Evolutionary conservation across 306 rosid genomes (phyloP).

Genomic region (Cucurbita argyrosperma): DNA sequence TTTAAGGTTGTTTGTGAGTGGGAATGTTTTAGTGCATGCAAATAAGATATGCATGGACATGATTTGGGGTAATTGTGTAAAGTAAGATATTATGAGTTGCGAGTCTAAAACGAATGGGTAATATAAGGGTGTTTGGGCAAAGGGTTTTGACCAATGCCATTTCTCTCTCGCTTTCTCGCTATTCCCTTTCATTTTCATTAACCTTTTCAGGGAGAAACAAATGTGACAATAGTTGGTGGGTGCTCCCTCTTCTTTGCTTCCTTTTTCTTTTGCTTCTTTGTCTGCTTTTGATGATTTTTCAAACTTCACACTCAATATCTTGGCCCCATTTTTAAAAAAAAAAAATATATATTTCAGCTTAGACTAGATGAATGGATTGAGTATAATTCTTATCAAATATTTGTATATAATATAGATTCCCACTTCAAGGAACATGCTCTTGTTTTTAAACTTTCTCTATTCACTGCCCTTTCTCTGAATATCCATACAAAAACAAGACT

Average conservation of each 20-base stretch:
- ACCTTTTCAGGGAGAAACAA: slow-evolving; percentile 22
- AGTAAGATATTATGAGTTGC: too few relatives aligned
- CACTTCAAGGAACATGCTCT: not conserved
- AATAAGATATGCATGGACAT: slow-evolving; percentile 27
- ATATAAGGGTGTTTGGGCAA: not conserved
- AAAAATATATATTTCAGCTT: not conserved
- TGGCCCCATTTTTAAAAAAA: not conserved
- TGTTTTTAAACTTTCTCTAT: not conserved
- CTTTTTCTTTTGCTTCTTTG: not conserved
- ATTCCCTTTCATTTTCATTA: slow-evolving; percentile 20
- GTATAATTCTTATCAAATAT: too few relatives aligned
- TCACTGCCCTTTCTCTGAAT: not conserved
- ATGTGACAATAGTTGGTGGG: slow-evolving; percentile 14
- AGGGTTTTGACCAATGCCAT: not conserved
- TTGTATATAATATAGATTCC: too few relatives aligned
- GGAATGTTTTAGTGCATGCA: slow-evolving; percentile 14
- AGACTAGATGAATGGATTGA: too few relatives aligned
- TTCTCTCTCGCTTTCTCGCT: not conserved
- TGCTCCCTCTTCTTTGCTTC: not conserved
- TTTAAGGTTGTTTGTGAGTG: slow-evolving; percentile 13
- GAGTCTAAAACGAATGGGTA: too few relatives aligned
- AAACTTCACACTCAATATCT: not conserved
- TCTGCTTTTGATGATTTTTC: slow-evolving; percentile 2
- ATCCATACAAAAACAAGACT: not conserved
- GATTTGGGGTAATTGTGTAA: too few relatives aligned